Conservation (phyloP, 306 rosid species). For the Oemleria cerasiformis region DNA sequence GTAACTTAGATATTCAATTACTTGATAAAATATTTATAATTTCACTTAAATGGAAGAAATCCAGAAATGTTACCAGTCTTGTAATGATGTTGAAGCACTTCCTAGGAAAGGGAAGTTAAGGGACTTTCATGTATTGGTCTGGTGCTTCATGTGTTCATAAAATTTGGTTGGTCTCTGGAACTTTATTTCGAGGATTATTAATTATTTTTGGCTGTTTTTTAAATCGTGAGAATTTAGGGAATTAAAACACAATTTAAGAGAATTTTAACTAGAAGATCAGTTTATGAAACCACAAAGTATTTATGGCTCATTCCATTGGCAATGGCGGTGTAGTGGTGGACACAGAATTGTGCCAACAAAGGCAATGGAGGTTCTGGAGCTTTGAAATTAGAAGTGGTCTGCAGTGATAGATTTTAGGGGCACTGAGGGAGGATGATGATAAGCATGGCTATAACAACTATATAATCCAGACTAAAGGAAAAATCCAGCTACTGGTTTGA, state of each 20-base stretch:
- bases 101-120: not conserved
- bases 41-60: not conserved
- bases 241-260: not conserved
- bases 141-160: not conserved
- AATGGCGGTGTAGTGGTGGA: not conserved
- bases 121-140: not conserved
- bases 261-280: not conserved
- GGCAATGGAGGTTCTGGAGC: not conserved
- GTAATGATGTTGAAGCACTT: constrained; percentile 9
- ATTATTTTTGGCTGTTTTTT: not conserved
- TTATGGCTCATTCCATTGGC: not conserved
- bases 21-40: not conserved
- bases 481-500: not conserved
- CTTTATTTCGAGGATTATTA: not conserved
- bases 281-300: not conserved
- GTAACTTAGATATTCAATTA: constrained; percentile 36
- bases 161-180: not conserved
- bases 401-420: not conserved
- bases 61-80: not conserved
- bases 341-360: not conserved
- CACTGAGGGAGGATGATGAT: not conserved
- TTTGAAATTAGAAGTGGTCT: not conserved
- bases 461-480: not conserved
- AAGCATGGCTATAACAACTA: not conserved
- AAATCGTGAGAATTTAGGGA: too few relatives aligned